Base-by-base conservation (phyloP, 305 asterid genomes). In the Fraxinus albicans region DNA sequence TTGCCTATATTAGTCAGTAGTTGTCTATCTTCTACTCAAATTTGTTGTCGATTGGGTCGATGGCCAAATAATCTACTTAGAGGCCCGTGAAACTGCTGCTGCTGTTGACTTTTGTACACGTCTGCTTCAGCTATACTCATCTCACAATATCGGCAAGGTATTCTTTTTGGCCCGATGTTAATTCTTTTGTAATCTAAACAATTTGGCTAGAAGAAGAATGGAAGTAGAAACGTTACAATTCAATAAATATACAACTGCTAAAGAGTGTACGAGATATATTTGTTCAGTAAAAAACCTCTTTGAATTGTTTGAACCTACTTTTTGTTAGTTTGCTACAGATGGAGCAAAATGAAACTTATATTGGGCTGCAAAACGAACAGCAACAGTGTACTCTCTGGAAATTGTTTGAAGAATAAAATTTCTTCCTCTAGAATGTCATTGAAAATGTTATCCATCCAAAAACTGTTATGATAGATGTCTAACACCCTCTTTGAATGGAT, bases 71-170 rank as follows among this genome's bases (percentile, higher is more conserved):
- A 90, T 83, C 89, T 91, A 91, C 91, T 88, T 96, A 77, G 98
- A 96, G 89, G 95, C 97, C 83, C 98, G 86, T 83, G 99, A 96
- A 92, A 96, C 98, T 82, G 95, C 92, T 84, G 90, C 87, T 79
- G 97, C 90, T 78, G 90, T 96, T 73, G 94, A 91, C 87, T 96
- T 96, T 89, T 94, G 97, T 80, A 89, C 90, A 95, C 95, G 89
- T 76, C 83, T 96, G 88, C 98, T 96, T 87, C 97, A 91, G 91
- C 92, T 91, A 60, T 96, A 96, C 91, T 93, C 98, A 15, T 91
- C 98, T 80, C 94, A 96, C 87, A 96, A 96, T 89, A 93, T 91
- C 36, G 98, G 99, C 88, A 94, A 91, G 99, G 99, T 96, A 91
- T 89, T 76, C 33, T 31, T 76, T 83, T 81, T 70, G 7, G 36